These are phyloP conservation scores for Hymenoscyphus fraxineus DNA, from an alignment of 2,329 filamentous ascomycete genomes.

Conservation along the genomic window DNA sequence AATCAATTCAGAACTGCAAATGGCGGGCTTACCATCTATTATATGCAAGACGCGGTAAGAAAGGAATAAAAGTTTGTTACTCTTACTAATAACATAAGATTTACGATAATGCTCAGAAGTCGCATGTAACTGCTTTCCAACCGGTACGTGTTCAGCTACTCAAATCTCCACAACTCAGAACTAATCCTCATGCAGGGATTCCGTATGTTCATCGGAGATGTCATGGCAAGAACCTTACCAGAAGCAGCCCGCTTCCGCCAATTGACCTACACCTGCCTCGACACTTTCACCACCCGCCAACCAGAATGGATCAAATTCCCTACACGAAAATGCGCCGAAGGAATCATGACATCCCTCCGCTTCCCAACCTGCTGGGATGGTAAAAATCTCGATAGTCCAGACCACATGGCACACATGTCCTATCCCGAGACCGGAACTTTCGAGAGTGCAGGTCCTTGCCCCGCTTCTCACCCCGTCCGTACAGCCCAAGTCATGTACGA, in stretches of 20 bases:
- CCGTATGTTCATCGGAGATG: constrained; percentile 44
- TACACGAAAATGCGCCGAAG: constrained; percentile 28
- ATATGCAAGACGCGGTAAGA: constrained; percentile 27
- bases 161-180: too few relatives aligned
- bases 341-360: constrained; percentile 34
- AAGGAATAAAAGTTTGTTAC: too few relatives aligned
- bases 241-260: constrained; percentile 38
- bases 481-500: constrained; percentile 37
- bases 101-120: constrained; percentile 31
- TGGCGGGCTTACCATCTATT: constrained; percentile 39
- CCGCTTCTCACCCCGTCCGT: constrained; percentile 16
- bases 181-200: constrained; percentile 35
- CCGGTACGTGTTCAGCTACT: constrained; percentile 14
- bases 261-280: constrained; percentile 43
- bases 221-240: constrained; percentile 31
- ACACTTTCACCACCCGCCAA: constrained; percentile 36
- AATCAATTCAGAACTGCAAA: constrained; percentile 34
- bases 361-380: constrained; percentile 33
- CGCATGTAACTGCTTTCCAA: constrained; percentile 44
- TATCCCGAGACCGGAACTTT: constrained; percentile 21
- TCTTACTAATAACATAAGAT: constrained; percentile 10
- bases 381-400: constrained; percentile 23
- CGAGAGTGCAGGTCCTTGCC: constrained; percentile 18
- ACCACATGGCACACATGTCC: constrained; percentile 23
- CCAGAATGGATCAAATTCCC: constrained; percentile 40